These are phyloP conservation scores for Athelia sp. DNA, from an alignment of 1,284 basidiomycete species.

Conservation along the genomic window DNA sequence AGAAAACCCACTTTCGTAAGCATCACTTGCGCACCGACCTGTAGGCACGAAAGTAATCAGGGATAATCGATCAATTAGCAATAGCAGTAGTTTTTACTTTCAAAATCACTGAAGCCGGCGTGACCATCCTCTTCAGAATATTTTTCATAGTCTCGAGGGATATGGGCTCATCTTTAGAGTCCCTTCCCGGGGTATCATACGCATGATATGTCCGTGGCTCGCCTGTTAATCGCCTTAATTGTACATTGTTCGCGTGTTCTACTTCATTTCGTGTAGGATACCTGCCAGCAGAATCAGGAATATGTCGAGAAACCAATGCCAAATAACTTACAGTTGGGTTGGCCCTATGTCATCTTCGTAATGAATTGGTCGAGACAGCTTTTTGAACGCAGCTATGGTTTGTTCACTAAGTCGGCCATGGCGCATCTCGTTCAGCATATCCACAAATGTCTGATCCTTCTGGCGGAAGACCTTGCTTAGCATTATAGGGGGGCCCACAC, in stretches of 20 bases:
- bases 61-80: too few species aligned
- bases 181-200: background rate
- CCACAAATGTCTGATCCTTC: slow-evolving; percentile 78
- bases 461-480: slow-evolving; percentile 88
- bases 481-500: slow-evolving; percentile 77
- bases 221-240: slow-evolving; percentile 19
- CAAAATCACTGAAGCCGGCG: slow-evolving; percentile 22
- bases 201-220: slow-evolving; percentile 19
- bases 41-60: background rate
- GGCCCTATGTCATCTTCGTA: slow-evolving; percentile 75
- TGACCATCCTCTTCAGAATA: slow-evolving; percentile 24
- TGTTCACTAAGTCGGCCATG: slow-evolving; percentile 56
- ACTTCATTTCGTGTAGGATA: slow-evolving; percentile 25
- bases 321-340: slow-evolving; percentile 57
- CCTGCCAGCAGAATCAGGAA: slow-evolving; percentile 7
- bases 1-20: slow-evolving; percentile 59
- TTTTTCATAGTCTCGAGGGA: slow-evolving; percentile 20
- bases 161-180: slow-evolving; percentile 18
- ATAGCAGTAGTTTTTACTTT: slow-evolving; percentile 23
- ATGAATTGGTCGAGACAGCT: slow-evolving; percentile 52
- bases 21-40: slow-evolving; percentile 65
- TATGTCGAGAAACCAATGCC: background rate
- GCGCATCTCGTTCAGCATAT: slow-evolving; percentile 90
- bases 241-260: slow-evolving; percentile 22
- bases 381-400: slow-evolving; percentile 52